Evolutionary conservation across 225 moss, liverwort and hornwort genomes (phyloP).

Genomic region (Anthoceros angustus): DNA sequence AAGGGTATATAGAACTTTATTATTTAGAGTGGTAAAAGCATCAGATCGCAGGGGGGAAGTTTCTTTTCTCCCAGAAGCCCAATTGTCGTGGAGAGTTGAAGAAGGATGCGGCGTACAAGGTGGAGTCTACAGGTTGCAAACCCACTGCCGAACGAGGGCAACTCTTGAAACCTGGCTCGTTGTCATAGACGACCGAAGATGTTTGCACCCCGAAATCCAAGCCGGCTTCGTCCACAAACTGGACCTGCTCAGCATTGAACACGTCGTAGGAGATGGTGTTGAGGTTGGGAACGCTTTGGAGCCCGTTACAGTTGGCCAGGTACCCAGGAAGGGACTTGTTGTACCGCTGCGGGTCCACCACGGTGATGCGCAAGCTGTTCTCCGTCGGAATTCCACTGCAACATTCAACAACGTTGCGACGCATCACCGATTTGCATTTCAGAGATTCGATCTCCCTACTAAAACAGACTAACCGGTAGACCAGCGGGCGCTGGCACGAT

Average conservation of each 20-base stretch:
- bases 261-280: conserved; percentile 1
- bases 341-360: conserved; percentile 1
- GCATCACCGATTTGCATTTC: too few relatives aligned
- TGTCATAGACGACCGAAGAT: neutral
- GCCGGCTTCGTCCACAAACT: neutral
- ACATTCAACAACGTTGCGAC: too few relatives aligned
- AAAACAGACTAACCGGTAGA: too few relatives aligned
- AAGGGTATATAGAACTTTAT: too few relatives aligned
- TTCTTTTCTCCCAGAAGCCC: neutral
- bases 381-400: neutral
- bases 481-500: too few relatives aligned
- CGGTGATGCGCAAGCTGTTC: conserved; percentile 1
- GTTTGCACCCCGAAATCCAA: neutral
- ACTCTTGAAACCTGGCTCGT: neutral
- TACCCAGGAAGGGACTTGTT: neutral
- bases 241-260: neutral
- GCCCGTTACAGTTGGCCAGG: neutral
- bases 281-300: neutral
- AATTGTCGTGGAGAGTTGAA: neutral
- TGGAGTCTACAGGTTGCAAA: neutral
- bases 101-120: neutral
- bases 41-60: too few relatives aligned
- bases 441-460: too few relatives aligned
- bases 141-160: neutral
- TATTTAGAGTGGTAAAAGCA: too few relatives aligned